Evolutionary conservation across 2,329 filamentous ascomycete genomes (phyloP).

Genomic region (Plenodomus biglobosus): DNA sequence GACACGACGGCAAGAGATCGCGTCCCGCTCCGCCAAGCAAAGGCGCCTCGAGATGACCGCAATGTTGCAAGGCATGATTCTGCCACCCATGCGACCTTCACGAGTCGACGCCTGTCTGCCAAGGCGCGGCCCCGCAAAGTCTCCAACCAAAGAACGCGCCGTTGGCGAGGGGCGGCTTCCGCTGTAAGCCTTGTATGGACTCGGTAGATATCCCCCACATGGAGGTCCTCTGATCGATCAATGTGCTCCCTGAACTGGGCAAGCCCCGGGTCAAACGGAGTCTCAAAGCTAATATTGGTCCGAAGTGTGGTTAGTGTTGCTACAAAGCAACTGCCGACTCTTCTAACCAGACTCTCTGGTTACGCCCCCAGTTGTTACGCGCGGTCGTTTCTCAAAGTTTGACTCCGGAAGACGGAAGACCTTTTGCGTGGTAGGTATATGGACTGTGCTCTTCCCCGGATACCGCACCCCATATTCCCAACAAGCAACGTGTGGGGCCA

Average conservation of each 20-base stretch:
- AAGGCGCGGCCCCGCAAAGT: conserved; percentile 35
- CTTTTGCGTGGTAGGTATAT: conserved; percentile 30
- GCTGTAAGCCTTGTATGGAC: conserved; percentile 22
- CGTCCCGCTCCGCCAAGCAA: conserved; percentile 24
- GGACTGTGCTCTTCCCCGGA: conserved; percentile 33
- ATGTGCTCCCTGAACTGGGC: conserved; percentile 17
- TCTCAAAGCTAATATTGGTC: conserved; percentile 20
- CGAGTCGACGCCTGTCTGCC: conserved; percentile 29
- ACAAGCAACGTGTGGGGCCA: conserved; percentile 21
- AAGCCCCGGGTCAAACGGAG: conserved; percentile 12
- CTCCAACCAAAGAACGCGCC: conserved; percentile 19
- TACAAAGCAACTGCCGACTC: conserved; percentile 34
- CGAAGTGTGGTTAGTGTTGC: conserved; percentile 14
- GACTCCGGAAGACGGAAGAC: conserved; percentile 9
- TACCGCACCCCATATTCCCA: conserved; percentile 26
- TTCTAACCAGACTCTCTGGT: conserved; percentile 15
- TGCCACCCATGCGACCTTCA: conserved; percentile 20
- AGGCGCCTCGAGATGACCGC: conserved; percentile 16
- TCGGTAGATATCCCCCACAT: conserved; percentile 24
- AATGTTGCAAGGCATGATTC: conserved; percentile 16
- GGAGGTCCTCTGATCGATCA: conserved; percentile 19
- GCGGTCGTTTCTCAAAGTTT: conserved; percentile 2
- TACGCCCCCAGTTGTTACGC: conserved; percentile 11
- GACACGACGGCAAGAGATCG: background rate
- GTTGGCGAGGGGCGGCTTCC: conserved; percentile 17